A percentile compares a stretch with the other conserved stretches of the same genome.
phyloP scores from a whole-genome alignment of 192 early-diverging fungal genomes.

The Coemansia sp. region DNA sequence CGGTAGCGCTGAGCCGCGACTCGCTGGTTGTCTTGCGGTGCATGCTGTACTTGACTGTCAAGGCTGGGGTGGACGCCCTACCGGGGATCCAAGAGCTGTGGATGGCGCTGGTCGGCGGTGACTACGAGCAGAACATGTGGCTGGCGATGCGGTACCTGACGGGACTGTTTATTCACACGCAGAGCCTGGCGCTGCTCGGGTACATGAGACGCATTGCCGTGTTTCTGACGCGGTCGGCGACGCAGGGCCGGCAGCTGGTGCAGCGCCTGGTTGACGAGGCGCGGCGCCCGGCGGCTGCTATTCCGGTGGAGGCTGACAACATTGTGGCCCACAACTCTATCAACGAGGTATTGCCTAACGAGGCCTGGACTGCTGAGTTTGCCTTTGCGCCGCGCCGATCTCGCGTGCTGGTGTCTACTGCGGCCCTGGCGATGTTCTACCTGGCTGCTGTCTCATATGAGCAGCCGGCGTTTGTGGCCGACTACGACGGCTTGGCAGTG shows the following conservation, averaged over 20 bases:
- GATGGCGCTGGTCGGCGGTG: constrained; percentile 23
- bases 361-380: constrained; percentile 41
- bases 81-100: constrained; percentile 41
- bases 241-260: constrained; percentile 36
- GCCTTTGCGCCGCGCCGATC: constrained; percentile 9
- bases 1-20: constrained; percentile 31
- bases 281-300: constrained; percentile 19
- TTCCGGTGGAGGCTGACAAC: constrained; percentile 19
- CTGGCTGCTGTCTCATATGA: constrained; percentile 51
- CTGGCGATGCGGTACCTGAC: constrained; percentile 37
- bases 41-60: constrained; percentile 46
- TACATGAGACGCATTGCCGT: constrained; percentile 44
- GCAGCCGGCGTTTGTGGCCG: constrained; percentile 25
- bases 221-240: constrained; percentile 42
- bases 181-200: constrained; percentile 33
- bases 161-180: constrained; percentile 22
- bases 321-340: constrained; percentile 16
- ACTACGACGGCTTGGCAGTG: constrained; percentile 23
- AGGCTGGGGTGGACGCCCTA: constrained; percentile 20
- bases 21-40: constrained; percentile 48
- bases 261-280: constrained; percentile 29
- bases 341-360: constrained; percentile 17
- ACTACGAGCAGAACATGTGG: constrained; percentile 28
- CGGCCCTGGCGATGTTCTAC: constrained; percentile 39
- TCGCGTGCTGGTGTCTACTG: constrained; percentile 28